These are phyloP conservation scores for Waltergamsia citrina DNA, from an alignment of 2,329 filamentous ascomycete genomes.

Conservation along the genomic window DNA sequence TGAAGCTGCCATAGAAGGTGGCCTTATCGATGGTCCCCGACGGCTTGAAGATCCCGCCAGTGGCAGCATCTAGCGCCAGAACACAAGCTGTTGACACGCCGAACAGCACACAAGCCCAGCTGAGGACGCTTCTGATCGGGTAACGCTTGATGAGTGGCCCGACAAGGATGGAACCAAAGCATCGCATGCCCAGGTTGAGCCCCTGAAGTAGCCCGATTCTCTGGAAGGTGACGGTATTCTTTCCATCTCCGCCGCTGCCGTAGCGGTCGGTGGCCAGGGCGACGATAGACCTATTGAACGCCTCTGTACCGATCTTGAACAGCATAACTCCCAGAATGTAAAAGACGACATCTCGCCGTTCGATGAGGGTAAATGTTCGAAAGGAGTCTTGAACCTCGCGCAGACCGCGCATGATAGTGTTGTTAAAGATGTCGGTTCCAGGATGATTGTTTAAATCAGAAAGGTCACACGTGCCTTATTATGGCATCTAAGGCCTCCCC, in stretches of 20 bases:
- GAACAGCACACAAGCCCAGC: slow-evolving; percentile 31
- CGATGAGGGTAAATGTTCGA: slow-evolving; percentile 15
- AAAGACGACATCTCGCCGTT: slow-evolving; percentile 33
- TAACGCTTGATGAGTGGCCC: slow-evolving; percentile 38
- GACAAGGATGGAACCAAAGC: slow-evolving; percentile 38
- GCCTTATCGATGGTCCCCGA: background rate
- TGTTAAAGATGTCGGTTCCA: background rate
- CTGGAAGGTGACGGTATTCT: slow-evolving; percentile 35
- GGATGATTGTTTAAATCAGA: background rate
- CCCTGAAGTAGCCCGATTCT: slow-evolving; percentile 35
- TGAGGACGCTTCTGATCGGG: slow-evolving; percentile 34
- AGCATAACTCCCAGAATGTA: slow-evolving; percentile 41
- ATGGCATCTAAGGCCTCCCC: too few relatives aligned
- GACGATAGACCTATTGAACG: slow-evolving; percentile 39
- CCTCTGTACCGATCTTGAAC: slow-evolving; percentile 41
- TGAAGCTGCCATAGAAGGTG: background rate
- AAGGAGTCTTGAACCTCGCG: background rate
- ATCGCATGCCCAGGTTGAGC: slow-evolving; percentile 40
- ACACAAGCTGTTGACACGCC: slow-evolving; percentile 35
- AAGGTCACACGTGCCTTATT: background rate
- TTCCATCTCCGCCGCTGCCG: slow-evolving; percentile 13
- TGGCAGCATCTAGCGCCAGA: slow-evolving; percentile 35
- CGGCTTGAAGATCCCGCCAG: slow-evolving; percentile 33
- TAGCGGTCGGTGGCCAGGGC: slow-evolving; percentile 39
- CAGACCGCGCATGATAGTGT: background rate